phyloP scores from a whole-genome alignment of 2,329 filamentous ascomycete species.

The Penicillium freii region DNA sequence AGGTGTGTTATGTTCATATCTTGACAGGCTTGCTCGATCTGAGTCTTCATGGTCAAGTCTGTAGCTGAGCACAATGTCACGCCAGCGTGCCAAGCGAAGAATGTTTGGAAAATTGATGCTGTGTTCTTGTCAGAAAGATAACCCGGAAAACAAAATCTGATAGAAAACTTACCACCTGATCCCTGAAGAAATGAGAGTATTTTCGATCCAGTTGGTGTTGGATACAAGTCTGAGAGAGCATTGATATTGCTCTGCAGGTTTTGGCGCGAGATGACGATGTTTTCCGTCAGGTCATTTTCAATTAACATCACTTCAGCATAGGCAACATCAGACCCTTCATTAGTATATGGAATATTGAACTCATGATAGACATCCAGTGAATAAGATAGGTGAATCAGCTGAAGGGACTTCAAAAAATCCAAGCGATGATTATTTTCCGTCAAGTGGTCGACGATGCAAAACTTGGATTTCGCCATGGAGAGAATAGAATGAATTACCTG shows the following conservation, averaged over 20 bases:
- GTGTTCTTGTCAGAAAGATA: constrained; percentile 15
- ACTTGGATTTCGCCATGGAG: constrained; percentile 54
- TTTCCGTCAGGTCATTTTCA: constrained; percentile 52
- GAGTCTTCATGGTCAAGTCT: constrained; percentile 71
- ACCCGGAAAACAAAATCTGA: neutral
- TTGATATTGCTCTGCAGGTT: constrained; percentile 77
- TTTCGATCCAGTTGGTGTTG: constrained; percentile 52
- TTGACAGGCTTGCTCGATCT: constrained; percentile 68
- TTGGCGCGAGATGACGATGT: constrained; percentile 71
- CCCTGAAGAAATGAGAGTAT: constrained; percentile 79
- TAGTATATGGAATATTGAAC: constrained; percentile 8
- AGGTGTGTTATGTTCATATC: constrained; percentile 69
- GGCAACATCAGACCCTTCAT: constrained; percentile 53
- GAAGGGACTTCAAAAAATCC: constrained; percentile 9
- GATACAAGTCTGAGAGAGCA: constrained; percentile 65
- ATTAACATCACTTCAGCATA: constrained; percentile 80
- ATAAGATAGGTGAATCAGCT: constrained; percentile 15
- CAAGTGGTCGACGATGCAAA: constrained; percentile 43
- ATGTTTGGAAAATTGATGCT: constrained; percentile 87
- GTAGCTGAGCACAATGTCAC: constrained; percentile 74
- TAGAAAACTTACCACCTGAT: constrained; percentile 59
- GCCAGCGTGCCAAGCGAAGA: constrained; percentile 75
- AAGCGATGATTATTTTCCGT: neutral
- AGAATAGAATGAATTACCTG: constrained; percentile 63
- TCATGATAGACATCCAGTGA: constrained; percentile 16